phyloP scores from a whole-genome alignment of 2,329 filamentous ascomycete species.

The Monosporascus sp. region DNA sequence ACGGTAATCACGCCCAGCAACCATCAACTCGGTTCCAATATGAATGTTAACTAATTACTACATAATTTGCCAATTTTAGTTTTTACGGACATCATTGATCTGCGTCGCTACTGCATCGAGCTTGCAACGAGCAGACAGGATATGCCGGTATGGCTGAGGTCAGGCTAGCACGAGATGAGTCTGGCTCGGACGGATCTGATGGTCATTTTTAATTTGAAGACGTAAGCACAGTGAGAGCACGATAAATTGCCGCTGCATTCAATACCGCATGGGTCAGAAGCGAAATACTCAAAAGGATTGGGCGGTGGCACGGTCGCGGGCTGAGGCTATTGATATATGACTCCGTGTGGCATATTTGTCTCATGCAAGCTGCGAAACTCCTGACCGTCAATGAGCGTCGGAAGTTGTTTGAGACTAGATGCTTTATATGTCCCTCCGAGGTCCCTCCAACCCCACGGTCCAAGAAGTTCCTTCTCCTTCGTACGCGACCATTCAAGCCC shows the following conservation, averaged over 20 bases:
- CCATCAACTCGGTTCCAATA: no score
- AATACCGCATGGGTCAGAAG: neutral
- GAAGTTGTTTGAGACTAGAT: neutral
- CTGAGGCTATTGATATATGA: neutral
- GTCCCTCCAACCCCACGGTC: no score
- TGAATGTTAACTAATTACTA: no score
- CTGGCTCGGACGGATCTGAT: neutral
- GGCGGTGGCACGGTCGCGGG: neutral
- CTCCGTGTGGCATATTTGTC: conserved; percentile 1
- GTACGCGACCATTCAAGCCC: no score
- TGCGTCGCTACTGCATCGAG: no score
- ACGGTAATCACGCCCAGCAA: no score
- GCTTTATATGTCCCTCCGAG: neutral
- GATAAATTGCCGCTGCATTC: neutral
- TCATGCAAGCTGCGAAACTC: neutral
- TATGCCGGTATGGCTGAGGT: no score
- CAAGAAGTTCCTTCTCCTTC: no score
- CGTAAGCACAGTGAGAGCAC: neutral
- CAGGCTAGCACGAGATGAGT: no score
- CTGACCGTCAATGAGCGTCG: neutral
- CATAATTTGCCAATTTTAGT: no score
- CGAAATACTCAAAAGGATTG: neutral
- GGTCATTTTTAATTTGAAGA: neutral
- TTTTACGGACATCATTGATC: no score
- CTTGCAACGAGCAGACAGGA: no score